Conservation (phyloP, 1,284 basidiomycete genomes). For the Spongispora temasekensis region DNA sequence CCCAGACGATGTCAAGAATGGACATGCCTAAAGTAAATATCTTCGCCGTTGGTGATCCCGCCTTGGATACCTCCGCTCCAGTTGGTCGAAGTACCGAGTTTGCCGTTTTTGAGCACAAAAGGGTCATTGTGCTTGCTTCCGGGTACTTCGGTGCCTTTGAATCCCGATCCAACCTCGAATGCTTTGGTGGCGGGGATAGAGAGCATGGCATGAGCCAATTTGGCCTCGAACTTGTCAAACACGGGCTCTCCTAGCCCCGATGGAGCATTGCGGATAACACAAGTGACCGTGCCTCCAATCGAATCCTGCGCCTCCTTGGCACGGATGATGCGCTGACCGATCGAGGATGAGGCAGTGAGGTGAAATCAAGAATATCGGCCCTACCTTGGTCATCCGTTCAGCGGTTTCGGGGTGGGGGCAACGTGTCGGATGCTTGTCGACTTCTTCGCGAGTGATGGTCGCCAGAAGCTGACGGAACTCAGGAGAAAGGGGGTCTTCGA, state of each 20-base stretch:
- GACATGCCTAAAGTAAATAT: slow-evolving; percentile 91
- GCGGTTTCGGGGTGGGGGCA: slow-evolving; percentile 92
- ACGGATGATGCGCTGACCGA: slow-evolving; percentile 80
- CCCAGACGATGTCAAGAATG: not conserved
- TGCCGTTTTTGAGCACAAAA: slow-evolving; percentile 75
- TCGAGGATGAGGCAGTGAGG: slow-evolving; percentile 9
- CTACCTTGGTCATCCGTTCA: slow-evolving; percentile 86
- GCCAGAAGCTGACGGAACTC: slow-evolving; percentile 84
- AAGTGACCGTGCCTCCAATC: slow-evolving; percentile 96
- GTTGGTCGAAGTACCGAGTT: slow-evolving; percentile 87
- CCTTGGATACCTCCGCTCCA: slow-evolving; percentile 99
- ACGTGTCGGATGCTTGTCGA: slow-evolving; percentile 87
- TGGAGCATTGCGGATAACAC: slow-evolving; percentile 91
- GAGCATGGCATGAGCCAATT: slow-evolving; percentile 97
- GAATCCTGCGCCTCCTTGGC: slow-evolving; percentile 93
- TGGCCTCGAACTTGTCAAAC: slow-evolving; percentile 98
- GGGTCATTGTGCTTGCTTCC: slow-evolving; percentile 94
- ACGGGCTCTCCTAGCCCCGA: slow-evolving; percentile 95
- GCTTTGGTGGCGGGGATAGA: slow-evolving; percentile 98
- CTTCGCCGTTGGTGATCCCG: slow-evolving; percentile 96
- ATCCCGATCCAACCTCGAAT: slow-evolving; percentile 98
- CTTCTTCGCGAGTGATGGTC: slow-evolving; percentile 82
- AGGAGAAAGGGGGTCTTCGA: slow-evolving; percentile 77
- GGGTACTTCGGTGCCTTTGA: slow-evolving; percentile 93
- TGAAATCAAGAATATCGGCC: slow-evolving; percentile 14